phyloP scores from a whole-genome alignment of 768 basidiomycete species.

The Lactifluus rugatus region DNA sequence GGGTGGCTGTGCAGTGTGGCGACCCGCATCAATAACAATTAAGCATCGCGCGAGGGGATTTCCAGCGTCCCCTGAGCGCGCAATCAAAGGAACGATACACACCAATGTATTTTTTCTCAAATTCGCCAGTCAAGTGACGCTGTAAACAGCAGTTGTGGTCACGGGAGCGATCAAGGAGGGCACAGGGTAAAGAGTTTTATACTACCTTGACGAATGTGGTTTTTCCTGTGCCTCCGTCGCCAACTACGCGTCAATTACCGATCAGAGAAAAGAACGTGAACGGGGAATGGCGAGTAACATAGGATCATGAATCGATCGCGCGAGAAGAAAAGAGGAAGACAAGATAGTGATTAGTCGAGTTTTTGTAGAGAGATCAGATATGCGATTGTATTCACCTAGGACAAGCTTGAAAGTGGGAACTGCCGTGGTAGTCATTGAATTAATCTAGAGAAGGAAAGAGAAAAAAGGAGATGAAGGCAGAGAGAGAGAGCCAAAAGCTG shows the following conservation, averaged over 20 bases:
- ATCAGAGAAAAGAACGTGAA: constrained; percentile 16
- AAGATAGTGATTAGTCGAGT: background rate
- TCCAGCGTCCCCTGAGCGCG: background rate
- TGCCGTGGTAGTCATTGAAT: constrained; percentile 33
- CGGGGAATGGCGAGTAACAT: constrained; percentile 15
- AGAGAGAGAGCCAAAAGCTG: background rate
- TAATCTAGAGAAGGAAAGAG: constrained; percentile 26
- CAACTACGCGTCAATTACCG: constrained; percentile 43
- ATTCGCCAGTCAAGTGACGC: constrained; percentile 99
- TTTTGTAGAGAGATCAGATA: constrained; percentile 15
- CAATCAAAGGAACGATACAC: constrained; percentile 25
- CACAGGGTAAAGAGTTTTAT: constrained; percentile 7
- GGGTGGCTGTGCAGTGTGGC: constrained; percentile 58
- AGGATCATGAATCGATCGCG: constrained; percentile 43
- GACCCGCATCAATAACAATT: constrained; percentile 15
- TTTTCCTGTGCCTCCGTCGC: constrained; percentile 96
- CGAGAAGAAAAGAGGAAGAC: constrained; percentile 28
- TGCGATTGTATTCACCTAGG: constrained; percentile 56
- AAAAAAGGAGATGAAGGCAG: constrained; percentile 33
- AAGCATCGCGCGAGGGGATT: background rate
- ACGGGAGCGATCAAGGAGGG: constrained; percentile 41
- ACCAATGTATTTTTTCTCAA: constrained; percentile 99
- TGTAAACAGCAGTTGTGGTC: constrained; percentile 38
- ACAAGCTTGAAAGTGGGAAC: constrained; percentile 98
- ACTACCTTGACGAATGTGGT: constrained; percentile 95